phyloP scores from a whole-genome alignment of 352 stramenopile genomes.

The Globisporangium splendens region DNA sequence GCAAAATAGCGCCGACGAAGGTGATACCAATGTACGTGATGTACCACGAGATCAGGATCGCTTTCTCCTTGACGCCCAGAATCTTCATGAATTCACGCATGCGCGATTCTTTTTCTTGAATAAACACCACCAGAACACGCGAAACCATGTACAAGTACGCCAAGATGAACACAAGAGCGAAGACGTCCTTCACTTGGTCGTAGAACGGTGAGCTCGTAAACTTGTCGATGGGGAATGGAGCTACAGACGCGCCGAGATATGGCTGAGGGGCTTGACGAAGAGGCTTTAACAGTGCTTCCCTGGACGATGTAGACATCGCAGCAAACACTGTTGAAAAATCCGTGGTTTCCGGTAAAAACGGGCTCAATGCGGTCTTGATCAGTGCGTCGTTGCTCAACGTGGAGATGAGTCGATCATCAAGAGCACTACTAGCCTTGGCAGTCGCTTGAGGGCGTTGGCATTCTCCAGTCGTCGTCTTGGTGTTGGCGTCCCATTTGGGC shows the following conservation, averaged over 20 bases:
- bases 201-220: slow-evolving; percentile 68
- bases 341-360: slow-evolving; percentile 10
- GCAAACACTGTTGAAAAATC: slow-evolving; percentile 19
- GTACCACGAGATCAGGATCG: no score
- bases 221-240: slow-evolving; percentile 50
- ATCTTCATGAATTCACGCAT: no score
- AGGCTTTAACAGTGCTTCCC: slow-evolving; percentile 38
- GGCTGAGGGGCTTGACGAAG: slow-evolving; percentile 59
- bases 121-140: slow-evolving; percentile 81
- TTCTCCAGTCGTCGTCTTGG: slow-evolving; percentile 31
- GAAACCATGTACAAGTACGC: slow-evolving; percentile 90
- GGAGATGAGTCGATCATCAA: slow-evolving; percentile 35
- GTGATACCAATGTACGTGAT: slow-evolving; percentile 87
- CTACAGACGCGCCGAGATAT: slow-evolving; percentile 37
- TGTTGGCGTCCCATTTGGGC: slow-evolving; percentile 39
- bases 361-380: slow-evolving; percentile 24
- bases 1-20: slow-evolving; percentile 55
- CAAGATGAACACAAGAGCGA: slow-evolving; percentile 89
- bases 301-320: slow-evolving; percentile 19
- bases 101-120: no score
- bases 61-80: no score
- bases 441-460: slow-evolving; percentile 37
- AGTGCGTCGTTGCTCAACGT: slow-evolving; percentile 42
- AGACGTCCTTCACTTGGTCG: slow-evolving; percentile 60
- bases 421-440: slow-evolving; percentile 20